Percentiles rank a stretch among this genome's conserved stretches.
phyloP scores from a whole-genome alignment of 2,329 filamentous ascomycete species.

The Knoxdaviesia proteae region DNA sequence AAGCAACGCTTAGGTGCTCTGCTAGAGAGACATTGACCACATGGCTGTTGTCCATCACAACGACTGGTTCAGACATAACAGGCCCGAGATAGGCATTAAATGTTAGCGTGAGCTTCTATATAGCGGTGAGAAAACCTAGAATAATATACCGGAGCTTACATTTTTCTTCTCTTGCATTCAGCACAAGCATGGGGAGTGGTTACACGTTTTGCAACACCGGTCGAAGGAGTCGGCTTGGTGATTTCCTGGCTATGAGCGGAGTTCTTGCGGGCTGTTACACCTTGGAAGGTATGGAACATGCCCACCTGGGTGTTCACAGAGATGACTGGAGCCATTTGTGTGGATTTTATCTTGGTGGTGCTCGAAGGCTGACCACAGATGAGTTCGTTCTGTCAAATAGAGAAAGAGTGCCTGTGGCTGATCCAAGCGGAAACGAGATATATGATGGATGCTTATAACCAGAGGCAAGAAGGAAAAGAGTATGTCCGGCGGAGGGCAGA shows the following conservation, averaged over 20 bases:
- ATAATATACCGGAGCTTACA: slow-evolving; percentile 18
- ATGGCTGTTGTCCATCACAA: slow-evolving; percentile 64
- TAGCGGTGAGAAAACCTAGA: not conserved
- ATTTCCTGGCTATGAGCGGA: slow-evolving; percentile 18
- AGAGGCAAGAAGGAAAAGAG: too few species aligned
- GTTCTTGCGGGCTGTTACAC: slow-evolving; percentile 28
- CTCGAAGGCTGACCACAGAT: too few species aligned
- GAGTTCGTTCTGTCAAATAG: too few species aligned
- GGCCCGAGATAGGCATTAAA: not conserved
- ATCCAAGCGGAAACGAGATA: too few species aligned
- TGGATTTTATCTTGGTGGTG: too few species aligned
- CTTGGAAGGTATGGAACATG: slow-evolving; percentile 33
- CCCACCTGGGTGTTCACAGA: slow-evolving; percentile 26
- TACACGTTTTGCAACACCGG: slow-evolving; percentile 22
- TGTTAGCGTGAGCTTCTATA: not conserved
- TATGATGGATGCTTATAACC: too few species aligned
- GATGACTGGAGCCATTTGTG: slow-evolving; percentile 15
- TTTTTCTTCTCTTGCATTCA: slow-evolving; percentile 63
- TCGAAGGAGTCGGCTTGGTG: slow-evolving; percentile 16
- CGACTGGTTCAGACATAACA: slow-evolving; percentile 18
- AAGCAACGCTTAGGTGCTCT: slow-evolving; percentile 59
- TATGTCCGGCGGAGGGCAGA: too few species aligned
- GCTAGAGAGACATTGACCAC: slow-evolving; percentile 65
- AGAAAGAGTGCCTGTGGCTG: too few species aligned
- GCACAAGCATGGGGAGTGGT: slow-evolving; percentile 46